A percentile compares a stretch with the other conserved stretches of the same genome.
phyloP scores from a whole-genome alignment of 140 eudicot genomes.

The Erigeron philadelphicus region DNA sequence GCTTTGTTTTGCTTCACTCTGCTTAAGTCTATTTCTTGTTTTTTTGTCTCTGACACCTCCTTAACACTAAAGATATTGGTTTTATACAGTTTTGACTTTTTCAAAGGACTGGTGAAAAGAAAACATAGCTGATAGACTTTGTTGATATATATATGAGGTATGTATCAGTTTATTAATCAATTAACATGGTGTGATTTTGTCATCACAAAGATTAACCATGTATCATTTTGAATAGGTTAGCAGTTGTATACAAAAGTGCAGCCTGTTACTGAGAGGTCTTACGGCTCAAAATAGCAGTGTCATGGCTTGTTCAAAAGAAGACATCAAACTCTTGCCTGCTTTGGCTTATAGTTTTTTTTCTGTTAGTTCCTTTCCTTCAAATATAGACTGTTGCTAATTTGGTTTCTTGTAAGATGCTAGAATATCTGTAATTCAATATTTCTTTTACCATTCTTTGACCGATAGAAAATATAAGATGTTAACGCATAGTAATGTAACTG shows the following conservation, averaged over 20 bases:
- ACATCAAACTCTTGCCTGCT: not conserved
- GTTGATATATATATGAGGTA: not conserved
- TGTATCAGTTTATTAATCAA: not conserved
- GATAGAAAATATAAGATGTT: too few species aligned
- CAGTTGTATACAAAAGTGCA: conserved; percentile 11
- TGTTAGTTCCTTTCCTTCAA: too few species aligned
- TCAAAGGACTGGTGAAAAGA: conserved; percentile 79
- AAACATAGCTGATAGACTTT: conserved; percentile 42
- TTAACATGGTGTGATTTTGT: not conserved
- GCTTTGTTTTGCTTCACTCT: not conserved
- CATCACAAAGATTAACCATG: not conserved
- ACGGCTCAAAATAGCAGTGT: not conserved
- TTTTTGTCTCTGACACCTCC: not conserved
- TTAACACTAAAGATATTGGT: not conserved
- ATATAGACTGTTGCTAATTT: not conserved
- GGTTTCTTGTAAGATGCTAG: not conserved
- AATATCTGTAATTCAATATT: conserved; percentile 3
- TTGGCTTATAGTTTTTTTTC: too few species aligned
- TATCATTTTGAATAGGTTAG: not conserved
- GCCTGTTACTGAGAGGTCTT: not conserved
- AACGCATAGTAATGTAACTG: too few species aligned
- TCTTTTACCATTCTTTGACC: too few species aligned
- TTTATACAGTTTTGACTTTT: conserved; percentile 79
- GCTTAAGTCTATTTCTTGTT: too few species aligned
- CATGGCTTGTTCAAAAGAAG: not conserved